A percentile compares a stretch with the other conserved stretches of the same genome.
phyloP scores from a whole-genome alignment of 2,329 filamentous ascomycete genomes.

The Arachnopeziza araneosa region DNA sequence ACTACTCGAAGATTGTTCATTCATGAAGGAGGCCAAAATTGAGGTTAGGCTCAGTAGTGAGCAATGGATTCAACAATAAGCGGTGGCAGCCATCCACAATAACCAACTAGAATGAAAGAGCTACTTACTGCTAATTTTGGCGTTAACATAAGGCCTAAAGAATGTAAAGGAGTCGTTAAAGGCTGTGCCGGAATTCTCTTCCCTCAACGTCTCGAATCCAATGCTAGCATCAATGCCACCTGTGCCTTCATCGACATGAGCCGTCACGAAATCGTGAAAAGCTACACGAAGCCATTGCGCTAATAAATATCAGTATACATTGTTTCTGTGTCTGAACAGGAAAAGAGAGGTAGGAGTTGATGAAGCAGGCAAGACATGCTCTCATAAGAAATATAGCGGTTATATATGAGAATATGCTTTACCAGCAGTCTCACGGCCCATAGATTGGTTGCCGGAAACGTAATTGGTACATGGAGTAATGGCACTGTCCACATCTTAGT shows the following conservation, averaged over 20 bases:
- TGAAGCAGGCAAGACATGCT: too few species aligned
- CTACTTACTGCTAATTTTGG: slow-evolving; percentile 10
- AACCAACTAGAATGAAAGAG: not conserved
- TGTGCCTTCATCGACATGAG: slow-evolving; percentile 39
- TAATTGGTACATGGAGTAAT: slow-evolving; percentile 52
- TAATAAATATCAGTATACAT: too few species aligned
- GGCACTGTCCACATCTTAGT: slow-evolving; percentile 30
- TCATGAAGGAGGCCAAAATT: not conserved
- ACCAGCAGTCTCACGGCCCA: slow-evolving; percentile 47
- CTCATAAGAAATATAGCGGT: too few species aligned
- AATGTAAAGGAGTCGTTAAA: slow-evolving; percentile 33
- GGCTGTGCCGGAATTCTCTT: slow-evolving; percentile 51
- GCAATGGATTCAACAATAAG: not conserved
- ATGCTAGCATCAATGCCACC: slow-evolving; percentile 56
- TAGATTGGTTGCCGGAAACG: slow-evolving; percentile 42
- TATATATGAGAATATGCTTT: too few species aligned
- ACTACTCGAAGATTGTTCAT: not conserved
- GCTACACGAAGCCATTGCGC: slow-evolving; percentile 55
- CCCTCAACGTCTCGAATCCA: slow-evolving; percentile 49
- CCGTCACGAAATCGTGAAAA: slow-evolving; percentile 56
- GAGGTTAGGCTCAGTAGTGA: not conserved
- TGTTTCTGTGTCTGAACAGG: too few species aligned
- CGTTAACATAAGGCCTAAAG: slow-evolving; percentile 15
- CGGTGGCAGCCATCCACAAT: too few species aligned
- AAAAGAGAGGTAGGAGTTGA: too few species aligned